Conservation (phyloP, 78 protist species). For the Dictyostelium intermedium region DNA sequence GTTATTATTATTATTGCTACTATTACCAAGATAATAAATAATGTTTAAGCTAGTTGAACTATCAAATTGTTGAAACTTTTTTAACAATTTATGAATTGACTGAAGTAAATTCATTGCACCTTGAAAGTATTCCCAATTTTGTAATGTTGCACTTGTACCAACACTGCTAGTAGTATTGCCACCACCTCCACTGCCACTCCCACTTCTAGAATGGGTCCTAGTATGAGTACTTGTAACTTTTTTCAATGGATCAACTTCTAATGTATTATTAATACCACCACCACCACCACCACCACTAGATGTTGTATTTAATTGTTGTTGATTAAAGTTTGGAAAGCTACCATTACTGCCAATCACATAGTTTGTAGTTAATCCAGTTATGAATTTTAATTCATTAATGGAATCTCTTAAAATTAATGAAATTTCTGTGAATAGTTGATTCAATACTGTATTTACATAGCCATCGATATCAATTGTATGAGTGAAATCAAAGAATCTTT, state of each 20-base stretch:
- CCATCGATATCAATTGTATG: conserved; percentile 27
- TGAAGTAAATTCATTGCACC: conserved; percentile 70
- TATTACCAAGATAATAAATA: conserved; percentile 17
- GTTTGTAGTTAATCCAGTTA: neutral
- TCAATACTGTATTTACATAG: neutral
- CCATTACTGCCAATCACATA: neutral
- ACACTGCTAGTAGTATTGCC: neutral
- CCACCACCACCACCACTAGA: neutral
- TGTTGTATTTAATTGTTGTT: neutral
- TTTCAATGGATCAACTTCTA: neutral
- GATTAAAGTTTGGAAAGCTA: neutral
- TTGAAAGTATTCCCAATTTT: conserved; percentile 78
- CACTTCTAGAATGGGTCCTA: neutral
- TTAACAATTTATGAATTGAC: neutral
- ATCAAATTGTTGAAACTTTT: conserved; percentile 11
- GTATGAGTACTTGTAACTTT: neutral
- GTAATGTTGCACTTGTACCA: neutral
- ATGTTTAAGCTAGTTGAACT: neutral
- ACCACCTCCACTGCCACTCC: neutral
- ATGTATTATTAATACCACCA: no score
- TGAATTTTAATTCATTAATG: conserved; percentile 3
- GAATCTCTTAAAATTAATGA: conserved; percentile 10
- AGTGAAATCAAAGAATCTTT: conserved; percentile 44
- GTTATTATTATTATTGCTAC: neutral
- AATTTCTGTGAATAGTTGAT: conserved; percentile 24